Conservation (phyloP, 192 early-diverging fungal species). For the Cetraspora pellucida region DNA sequence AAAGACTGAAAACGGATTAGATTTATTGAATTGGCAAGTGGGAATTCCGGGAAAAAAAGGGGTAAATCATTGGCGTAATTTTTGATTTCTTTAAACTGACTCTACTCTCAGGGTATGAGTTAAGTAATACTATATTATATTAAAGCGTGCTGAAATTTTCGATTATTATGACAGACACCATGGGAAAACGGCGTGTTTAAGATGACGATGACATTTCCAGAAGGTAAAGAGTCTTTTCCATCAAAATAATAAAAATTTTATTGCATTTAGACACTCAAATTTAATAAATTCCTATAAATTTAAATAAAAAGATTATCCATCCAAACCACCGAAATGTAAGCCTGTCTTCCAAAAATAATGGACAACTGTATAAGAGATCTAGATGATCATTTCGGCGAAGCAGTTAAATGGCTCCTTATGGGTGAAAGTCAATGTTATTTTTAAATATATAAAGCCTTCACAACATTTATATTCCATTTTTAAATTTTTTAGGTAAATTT, state of each 20-base stretch:
- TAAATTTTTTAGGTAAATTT: slow-evolving; percentile 60
- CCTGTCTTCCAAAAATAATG: background rate
- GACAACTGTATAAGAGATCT: background rate
- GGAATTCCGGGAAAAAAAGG: slow-evolving; percentile 66
- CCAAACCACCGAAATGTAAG: slow-evolving; percentile 53
- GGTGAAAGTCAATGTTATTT: background rate
- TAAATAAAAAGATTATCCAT: slow-evolving; percentile 44
- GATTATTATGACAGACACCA: slow-evolving; percentile 52
- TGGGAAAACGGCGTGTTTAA: slow-evolving; percentile 95
- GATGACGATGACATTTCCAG: slow-evolving; percentile 78
- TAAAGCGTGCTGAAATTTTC: slow-evolving; percentile 12
- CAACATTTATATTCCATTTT: background rate
- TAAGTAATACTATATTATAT: background rate
- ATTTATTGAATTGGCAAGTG: no score
- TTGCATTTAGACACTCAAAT: background rate
- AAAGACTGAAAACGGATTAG: slow-evolving; percentile 76
- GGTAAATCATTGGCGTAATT: background rate
- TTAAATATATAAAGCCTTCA: background rate
- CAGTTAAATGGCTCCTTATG: no score
- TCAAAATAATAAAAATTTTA: slow-evolving; percentile 28
- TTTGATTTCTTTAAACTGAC: background rate
- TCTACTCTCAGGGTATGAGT: background rate
- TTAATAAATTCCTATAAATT: slow-evolving; percentile 28
- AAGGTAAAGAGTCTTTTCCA: slow-evolving; percentile 48
- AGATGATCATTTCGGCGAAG: no score